These are phyloP conservation scores for Fusarium devonianum DNA, from an alignment of 2,329 filamentous ascomycete genomes.

Conservation along the genomic window DNA sequence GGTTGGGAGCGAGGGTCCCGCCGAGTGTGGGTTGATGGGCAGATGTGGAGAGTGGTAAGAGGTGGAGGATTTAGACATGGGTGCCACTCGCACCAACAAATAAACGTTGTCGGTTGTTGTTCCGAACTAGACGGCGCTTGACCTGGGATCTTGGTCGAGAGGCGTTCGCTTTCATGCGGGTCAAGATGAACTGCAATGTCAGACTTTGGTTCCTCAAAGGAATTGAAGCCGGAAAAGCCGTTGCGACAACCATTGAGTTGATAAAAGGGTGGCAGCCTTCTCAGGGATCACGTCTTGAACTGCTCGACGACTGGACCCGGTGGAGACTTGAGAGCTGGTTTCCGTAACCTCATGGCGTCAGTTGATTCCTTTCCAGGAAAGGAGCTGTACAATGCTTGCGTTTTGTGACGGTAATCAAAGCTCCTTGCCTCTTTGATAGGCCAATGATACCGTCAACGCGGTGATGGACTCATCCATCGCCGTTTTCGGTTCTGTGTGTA, in stretches of 20 bases:
- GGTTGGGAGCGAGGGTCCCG: constrained; percentile 42
- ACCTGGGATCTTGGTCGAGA: constrained; percentile 26
- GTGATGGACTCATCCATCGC: constrained; percentile 16
- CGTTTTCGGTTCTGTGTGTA: constrained; percentile 8
- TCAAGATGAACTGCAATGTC: constrained; percentile 9
- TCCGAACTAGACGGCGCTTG: constrained; percentile 26
- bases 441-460: constrained; percentile 8
- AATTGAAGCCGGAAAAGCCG: constrained; percentile 15
- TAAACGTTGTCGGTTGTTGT: constrained; percentile 30
- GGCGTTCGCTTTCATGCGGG: constrained; percentile 20
- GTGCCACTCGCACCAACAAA: constrained; percentile 26
- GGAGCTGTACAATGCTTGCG: constrained; percentile 20
- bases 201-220: background rate
- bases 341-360: constrained; percentile 13
- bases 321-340: constrained; percentile 1
- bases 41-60: constrained; percentile 42
- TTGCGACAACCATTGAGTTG: constrained; percentile 1
- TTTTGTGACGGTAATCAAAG: constrained; percentile 8
- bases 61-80: constrained; percentile 39
- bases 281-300: constrained; percentile 27
- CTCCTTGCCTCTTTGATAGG: constrained; percentile 15
- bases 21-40: constrained; percentile 42
- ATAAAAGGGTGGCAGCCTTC: constrained; percentile 28
- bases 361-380: constrained; percentile 26
- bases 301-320: constrained; percentile 12